Base-by-base conservation (phyloP, 2,329 filamentous ascomycete genomes). In the Pyricularia sp. region DNA sequence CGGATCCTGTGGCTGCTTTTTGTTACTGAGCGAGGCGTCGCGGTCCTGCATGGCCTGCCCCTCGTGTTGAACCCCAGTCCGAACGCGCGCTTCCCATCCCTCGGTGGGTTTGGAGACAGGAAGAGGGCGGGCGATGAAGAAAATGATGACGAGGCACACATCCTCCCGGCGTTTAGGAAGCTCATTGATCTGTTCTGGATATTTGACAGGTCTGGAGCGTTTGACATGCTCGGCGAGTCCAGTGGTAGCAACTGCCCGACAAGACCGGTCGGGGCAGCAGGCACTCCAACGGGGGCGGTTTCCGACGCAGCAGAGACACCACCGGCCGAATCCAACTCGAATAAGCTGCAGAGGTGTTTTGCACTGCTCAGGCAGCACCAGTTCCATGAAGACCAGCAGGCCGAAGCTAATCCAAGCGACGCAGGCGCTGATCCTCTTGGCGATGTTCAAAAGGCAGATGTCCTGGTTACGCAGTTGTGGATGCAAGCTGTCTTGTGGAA, bases 401-500 rank as follows among this genome's bases (percentile, higher is more conserved):
- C 58, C 11, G 58, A 17, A 2, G 6, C n/a, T n/a, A n/a, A 61
- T 23, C 23, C 58, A n/a, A 25, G 58, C 23, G n/a, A 17, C 58
- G 58, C 58, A 1, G 58, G 58, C 23, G n/a, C 2, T 26, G 58
- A 61, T 26, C 75, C 74, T 0, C 78, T 78, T n/a, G 83, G 80
- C n/a, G 81, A 84, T 30, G 79, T 84, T 0, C 82, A 84, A 69
- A 79, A 79, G 9, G 82, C 81, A 3, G 82, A 84, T 66, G 77
- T 84, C n/a, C 80, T 78, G 69, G 81, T 84, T 3, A 84, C 82
- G 0, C 75, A 81, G 1, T 81, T 83, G 64, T 84, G 82, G 82
- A 84, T 84, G 82, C 79, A 81, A 9, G 79, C 82, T 61, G 78
- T 84, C 2, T 70, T 84, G 17, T 84, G 82, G 82, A 77, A 81